These are phyloP conservation scores for Dysphania ambrosioides DNA, from an alignment of 148 eudicot genomes.

Conservation along the genomic window DNA sequence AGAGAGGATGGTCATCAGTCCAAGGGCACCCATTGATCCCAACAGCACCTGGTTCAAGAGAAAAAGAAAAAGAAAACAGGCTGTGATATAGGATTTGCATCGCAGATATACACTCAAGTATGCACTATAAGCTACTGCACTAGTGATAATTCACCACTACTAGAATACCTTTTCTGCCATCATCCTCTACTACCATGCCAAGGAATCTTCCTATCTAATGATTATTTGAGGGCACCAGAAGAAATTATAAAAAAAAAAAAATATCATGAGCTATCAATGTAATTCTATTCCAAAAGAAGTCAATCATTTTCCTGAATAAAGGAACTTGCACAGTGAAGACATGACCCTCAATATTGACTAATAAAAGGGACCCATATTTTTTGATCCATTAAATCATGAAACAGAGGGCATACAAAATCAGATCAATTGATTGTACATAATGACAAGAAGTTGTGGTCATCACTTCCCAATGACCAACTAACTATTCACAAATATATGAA, in stretches of 20 bases:
- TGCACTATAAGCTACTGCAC: too few relatives aligned
- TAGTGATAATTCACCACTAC: neutral
- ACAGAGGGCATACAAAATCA: neutral
- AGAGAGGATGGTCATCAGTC: slow-evolving; percentile 78
- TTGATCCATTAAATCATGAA: neutral
- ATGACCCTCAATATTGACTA: neutral
- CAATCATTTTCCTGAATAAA: neutral
- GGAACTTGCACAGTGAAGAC: neutral
- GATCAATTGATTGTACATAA: slow-evolving; percentile 6
- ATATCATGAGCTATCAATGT: too few relatives aligned
- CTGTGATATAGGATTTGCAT: slow-evolving; percentile 11
- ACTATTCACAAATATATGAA: neutral
- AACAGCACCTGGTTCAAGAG: slow-evolving; percentile 65
- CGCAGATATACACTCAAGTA: neutral
- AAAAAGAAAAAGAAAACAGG: too few relatives aligned
- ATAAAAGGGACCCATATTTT: neutral
- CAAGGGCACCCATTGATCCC: slow-evolving; percentile 95
- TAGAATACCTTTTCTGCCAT: neutral
- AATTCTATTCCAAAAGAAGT: neutral
- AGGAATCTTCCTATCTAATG: neutral
- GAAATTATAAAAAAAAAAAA: neutral
- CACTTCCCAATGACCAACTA: neutral
- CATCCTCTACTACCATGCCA: neutral
- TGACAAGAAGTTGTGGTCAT: neutral
- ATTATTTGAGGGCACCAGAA: neutral